Conservation (phyloP, 2,329 filamentous ascomycete genomes). For the Stemphylium beticola region DNA sequence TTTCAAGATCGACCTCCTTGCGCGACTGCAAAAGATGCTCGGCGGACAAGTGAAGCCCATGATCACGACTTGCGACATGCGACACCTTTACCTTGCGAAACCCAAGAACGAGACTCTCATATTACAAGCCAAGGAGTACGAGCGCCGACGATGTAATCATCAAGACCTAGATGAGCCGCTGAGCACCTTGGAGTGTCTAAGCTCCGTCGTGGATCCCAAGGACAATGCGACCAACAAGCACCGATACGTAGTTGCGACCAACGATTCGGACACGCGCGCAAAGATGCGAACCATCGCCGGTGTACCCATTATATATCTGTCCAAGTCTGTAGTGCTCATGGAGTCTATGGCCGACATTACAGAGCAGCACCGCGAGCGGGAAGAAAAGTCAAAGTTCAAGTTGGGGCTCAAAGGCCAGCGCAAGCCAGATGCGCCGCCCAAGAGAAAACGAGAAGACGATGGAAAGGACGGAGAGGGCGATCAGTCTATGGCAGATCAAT, state of each 20-base stretch:
- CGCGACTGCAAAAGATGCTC: slow-evolving; percentile 78
- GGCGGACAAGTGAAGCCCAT: slow-evolving; percentile 86
- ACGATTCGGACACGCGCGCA: slow-evolving; percentile 69
- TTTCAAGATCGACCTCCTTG: slow-evolving; percentile 86
- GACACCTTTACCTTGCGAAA: slow-evolving; percentile 73
- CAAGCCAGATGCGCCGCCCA: slow-evolving; percentile 35
- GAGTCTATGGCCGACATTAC: slow-evolving; percentile 77
- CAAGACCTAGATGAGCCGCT: slow-evolving; percentile 76
- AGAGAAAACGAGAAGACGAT: slow-evolving; percentile 57
- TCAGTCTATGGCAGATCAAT: slow-evolving; percentile 27
- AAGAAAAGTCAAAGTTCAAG: slow-evolving; percentile 77
- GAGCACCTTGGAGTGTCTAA: slow-evolving; percentile 71
- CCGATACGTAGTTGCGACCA: slow-evolving; percentile 77
- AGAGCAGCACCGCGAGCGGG: slow-evolving; percentile 66
- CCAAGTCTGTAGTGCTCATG: slow-evolving; percentile 78
- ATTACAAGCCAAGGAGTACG: slow-evolving; percentile 74
- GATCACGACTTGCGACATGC: slow-evolving; percentile 82
- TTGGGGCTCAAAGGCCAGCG: slow-evolving; percentile 65
- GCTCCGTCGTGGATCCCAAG: slow-evolving; percentile 80
- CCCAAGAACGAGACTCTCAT: slow-evolving; percentile 66
- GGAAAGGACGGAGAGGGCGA: slow-evolving; percentile 34
- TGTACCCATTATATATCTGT: slow-evolving; percentile 79
- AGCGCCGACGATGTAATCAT: slow-evolving; percentile 79
- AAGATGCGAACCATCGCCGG: slow-evolving; percentile 71
- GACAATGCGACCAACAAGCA: slow-evolving; percentile 74